A percentile compares a stretch with the other conserved stretches of the same genome.
phyloP scores from a whole-genome alignment of 192 early-diverging fungal species.

The Entomortierella lignicola region DNA sequence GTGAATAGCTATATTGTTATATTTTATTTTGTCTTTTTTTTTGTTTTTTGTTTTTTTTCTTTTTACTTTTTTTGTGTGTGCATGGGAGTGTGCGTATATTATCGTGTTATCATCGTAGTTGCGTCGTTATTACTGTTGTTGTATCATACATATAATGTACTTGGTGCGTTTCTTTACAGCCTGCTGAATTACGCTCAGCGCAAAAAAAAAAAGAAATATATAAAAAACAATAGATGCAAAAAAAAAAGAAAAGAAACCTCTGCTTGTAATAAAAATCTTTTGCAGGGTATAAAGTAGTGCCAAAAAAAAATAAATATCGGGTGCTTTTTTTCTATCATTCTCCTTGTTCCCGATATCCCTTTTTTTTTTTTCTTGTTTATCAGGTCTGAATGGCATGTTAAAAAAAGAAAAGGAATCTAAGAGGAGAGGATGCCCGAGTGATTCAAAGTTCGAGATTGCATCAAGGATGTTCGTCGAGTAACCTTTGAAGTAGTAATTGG shows the following conservation, averaged over 20 bases:
- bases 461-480: constrained; percentile 16
- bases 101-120: too few relatives aligned
- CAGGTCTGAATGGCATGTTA: too few relatives aligned
- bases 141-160: not conserved
- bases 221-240: not conserved
- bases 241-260: too few relatives aligned
- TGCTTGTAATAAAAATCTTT: too few relatives aligned
- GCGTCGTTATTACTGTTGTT: not conserved
- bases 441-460: constrained; percentile 9
- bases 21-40: not conserved
- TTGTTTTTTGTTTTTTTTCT: not conserved
- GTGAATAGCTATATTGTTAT: not conserved
- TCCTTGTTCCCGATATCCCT: too few relatives aligned
- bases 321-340: too few relatives aligned
- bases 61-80: not conserved
- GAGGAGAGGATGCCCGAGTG: constrained; percentile 10
- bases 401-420: constrained; percentile 1
- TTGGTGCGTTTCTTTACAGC: not conserved
- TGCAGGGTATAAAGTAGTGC: too few relatives aligned
- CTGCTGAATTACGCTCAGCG: not conserved
- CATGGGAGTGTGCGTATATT: not conserved
- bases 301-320: too few relatives aligned
- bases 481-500: constrained; percentile 14
- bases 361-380: too few relatives aligned
- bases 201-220: not conserved